Evolutionary conservation across 2,329 filamentous ascomycete species (phyloP).

Genomic region (Colletotrichum sublineola): DNA sequence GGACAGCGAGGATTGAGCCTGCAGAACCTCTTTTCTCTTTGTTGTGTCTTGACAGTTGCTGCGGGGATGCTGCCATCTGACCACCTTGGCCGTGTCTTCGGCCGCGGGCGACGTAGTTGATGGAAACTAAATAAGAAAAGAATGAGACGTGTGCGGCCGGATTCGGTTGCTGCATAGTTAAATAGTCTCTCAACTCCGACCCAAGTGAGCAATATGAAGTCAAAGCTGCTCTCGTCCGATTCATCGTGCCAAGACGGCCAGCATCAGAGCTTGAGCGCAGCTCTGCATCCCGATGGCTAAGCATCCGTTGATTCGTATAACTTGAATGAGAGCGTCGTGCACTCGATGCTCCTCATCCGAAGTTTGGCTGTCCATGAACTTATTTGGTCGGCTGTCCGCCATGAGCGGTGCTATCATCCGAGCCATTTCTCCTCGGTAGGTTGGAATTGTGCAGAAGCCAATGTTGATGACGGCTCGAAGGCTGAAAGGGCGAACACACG

Average conservation of each 20-base stretch:
- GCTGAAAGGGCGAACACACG: background rate
- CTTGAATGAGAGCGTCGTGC: background rate
- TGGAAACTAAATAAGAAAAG: background rate
- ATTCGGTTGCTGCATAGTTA: background rate
- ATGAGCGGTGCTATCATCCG: too few species aligned
- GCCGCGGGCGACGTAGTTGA: background rate
- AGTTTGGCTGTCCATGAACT: background rate
- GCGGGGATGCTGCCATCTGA: slow-evolving; percentile 10
- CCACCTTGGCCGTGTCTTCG: background rate
- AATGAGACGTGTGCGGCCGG: too few species aligned
- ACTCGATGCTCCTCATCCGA: background rate
- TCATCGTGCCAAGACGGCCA: background rate
- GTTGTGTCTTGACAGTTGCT: slow-evolving; percentile 17
- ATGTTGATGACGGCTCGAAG: background rate
- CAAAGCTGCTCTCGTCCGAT: slow-evolving; percentile 7
- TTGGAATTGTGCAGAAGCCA: background rate
- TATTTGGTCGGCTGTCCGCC: background rate
- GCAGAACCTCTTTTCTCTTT: background rate
- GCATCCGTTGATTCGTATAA: background rate
- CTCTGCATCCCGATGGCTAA: slow-evolving; percentile 14
- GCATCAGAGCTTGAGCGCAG: background rate
- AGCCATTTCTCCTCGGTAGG: background rate
- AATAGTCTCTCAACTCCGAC: background rate
- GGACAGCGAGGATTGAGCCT: slow-evolving; percentile 9
- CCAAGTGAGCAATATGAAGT: background rate